These are phyloP conservation scores for Exophiala xenobiotica DNA, from an alignment of 2,329 filamentous ascomycete species.

Conservation along the genomic window DNA sequence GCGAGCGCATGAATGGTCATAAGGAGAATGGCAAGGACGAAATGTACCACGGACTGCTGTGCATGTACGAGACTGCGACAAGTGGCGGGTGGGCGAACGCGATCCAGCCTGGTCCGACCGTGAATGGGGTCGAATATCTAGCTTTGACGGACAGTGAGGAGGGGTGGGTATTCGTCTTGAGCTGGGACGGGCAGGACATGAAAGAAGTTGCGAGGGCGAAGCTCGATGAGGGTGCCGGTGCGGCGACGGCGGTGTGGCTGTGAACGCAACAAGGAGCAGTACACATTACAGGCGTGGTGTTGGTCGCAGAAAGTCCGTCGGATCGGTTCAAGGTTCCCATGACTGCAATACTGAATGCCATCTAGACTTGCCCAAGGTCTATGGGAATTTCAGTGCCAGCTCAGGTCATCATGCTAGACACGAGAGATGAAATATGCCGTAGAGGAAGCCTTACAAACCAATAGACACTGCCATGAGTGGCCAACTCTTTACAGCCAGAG, in stretches of 20 bases:
- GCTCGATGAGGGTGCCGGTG: conserved; percentile 25
- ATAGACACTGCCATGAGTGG: no score
- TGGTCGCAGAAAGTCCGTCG: no score
- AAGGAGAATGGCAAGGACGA: not conserved
- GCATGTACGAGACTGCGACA: conserved; percentile 29
- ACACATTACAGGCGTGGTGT: no score
- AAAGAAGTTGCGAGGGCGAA: conserved; percentile 27
- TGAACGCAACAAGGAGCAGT: no score
- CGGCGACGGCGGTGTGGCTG: conserved; percentile 31
- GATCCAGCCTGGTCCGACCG: conserved; percentile 30
- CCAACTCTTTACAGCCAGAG: no score
- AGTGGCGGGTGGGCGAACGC: conserved; percentile 32
- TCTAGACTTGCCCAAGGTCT: no score
- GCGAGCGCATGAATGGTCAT: not conserved
- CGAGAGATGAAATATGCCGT: no score
- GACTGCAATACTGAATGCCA: no score
- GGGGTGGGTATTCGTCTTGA: conserved; percentile 29
- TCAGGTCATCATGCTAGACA: no score
- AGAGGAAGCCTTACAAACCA: no score
- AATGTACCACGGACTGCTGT: conserved; percentile 14
- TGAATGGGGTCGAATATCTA: conserved; percentile 33
- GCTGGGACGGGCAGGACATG: conserved; percentile 28
- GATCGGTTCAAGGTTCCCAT: no score
- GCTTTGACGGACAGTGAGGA: conserved; percentile 32
- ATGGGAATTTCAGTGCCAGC: no score